Percentiles rank a stretch among this genome's conserved stretches.
Conservation (phyloP, 192 early-diverging fungal species). For the Backusella circina region DNA sequence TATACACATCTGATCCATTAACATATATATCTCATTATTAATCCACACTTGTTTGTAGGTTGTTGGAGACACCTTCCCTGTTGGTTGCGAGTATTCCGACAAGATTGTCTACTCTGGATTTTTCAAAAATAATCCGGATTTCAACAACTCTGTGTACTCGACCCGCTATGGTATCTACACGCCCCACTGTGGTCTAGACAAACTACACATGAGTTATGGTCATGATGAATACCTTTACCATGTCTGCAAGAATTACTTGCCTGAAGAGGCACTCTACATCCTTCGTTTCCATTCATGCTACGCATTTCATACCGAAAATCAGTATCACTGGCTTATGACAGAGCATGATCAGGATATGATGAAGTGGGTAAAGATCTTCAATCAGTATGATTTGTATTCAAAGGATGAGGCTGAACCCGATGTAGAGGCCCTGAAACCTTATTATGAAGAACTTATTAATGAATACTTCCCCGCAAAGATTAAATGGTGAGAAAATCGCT, state of each 20-base stretch:
- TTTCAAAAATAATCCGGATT: constrained; percentile 42
- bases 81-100: constrained; percentile 40
- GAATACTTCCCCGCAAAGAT: constrained; percentile 45
- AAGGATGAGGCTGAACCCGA: constrained; percentile 41
- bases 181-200: constrained; percentile 43
- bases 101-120: constrained; percentile 42
- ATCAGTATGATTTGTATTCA: constrained; percentile 54
- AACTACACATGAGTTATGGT: constrained; percentile 44
- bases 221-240: constrained; percentile 57
- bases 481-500: constrained; percentile 33
- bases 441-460: constrained; percentile 40
- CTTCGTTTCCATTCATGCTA: constrained; percentile 56
- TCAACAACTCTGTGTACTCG: constrained; percentile 21
- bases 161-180: constrained; percentile 44
- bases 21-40: not conserved
- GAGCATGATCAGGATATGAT: constrained; percentile 39
- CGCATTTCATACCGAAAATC: constrained; percentile 35
- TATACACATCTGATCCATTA: not conserved
- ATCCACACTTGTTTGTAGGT: not conserved
- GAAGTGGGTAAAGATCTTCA: constrained; percentile 44
- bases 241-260: constrained; percentile 40
- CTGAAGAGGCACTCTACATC: constrained; percentile 38
- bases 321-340: constrained; percentile 42
- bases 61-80: constrained; percentile 53
- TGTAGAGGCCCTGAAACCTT: constrained; percentile 33